These are phyloP conservation scores for Rosa chinensis DNA, from an alignment of 306 rosid species.

Conservation along the genomic window DNA sequence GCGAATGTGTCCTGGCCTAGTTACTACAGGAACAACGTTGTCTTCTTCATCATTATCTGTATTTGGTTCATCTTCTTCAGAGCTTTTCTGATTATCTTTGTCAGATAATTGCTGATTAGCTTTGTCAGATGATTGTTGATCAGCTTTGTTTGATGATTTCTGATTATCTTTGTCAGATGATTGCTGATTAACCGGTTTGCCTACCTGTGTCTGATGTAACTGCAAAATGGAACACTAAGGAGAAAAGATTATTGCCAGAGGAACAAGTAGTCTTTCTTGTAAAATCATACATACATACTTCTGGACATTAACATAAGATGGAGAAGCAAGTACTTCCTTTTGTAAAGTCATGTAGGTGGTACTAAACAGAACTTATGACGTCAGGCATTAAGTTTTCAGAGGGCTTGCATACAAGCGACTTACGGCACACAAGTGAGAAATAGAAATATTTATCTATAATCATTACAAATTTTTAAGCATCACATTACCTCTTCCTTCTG, in stretches of 20 bases:
- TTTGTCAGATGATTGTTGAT: constrained; percentile 36
- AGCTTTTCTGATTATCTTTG: constrained; percentile 27
- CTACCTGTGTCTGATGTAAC: constrained; percentile 39
- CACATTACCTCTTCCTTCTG: constrained; percentile 59
- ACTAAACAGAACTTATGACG: background rate
- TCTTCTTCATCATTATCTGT: constrained; percentile 29
- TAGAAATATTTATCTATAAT: constrained; percentile 11
- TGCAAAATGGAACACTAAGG: constrained; percentile 37
- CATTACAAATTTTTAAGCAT: constrained; percentile 2
- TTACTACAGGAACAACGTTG: constrained; percentile 69
- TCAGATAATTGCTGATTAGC: constrained; percentile 10
- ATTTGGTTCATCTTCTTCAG: constrained; percentile 35
- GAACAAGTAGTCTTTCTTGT: background rate
- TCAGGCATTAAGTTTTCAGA: background rate
- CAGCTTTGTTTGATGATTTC: constrained; percentile 30
- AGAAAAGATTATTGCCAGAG: constrained; percentile 4
- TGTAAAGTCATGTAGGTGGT: background rate
- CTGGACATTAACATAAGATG: background rate
- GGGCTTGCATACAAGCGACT: background rate
- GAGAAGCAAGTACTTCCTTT: background rate
- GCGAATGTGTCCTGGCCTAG: constrained; percentile 95
- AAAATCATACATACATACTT: background rate
- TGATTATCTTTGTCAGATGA: constrained; percentile 34
- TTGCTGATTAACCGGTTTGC: constrained; percentile 40
- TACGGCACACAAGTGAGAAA: background rate